Evolutionary conservation across 2,329 filamentous ascomycete species (phyloP), one percentile per base, ranked within the genome.

Genomic region (Cladosporium halotolerans): DNA sequence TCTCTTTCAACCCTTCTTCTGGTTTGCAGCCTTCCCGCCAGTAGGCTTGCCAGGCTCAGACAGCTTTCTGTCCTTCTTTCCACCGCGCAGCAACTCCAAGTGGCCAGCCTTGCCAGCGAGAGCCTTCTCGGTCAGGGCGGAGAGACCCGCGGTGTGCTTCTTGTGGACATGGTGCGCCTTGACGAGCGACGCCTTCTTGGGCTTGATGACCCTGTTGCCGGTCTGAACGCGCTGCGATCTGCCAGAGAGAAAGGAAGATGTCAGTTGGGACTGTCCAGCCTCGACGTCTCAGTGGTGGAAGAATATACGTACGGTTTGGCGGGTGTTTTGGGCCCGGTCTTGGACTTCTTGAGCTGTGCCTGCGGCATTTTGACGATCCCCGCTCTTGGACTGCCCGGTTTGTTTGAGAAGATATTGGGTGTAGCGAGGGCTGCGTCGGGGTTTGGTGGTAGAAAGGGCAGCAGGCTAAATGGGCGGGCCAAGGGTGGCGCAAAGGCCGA

Each of bases 31-130:
- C 23, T 41, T 32, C 10, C 46, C 46, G 23, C 46, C 46, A 7
- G 46, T 49, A 31, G 48, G 48, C 32, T 51, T 44, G 28, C 48
- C 48, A 28, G 48, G 14, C 5, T 43, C 19, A 16, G 48, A 51
- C 48, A 43, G 32, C 58, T 68, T 67, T 55, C 56, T 75, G 56
- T 80, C 76, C 69, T 80, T 84, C 77, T 85, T 86, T 10, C 83
- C 84, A 2, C 83, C 83, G 54, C 76, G 76, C 63, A 88, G 67
- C 63, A 88, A 65, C 68, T 89, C 85, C 63, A 88, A 63, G 75
- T 89, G 85, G 11, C 85, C 85, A 4, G 84, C 85, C 63, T 81
- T 81, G 57, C 81, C 74, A 10, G 84, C 85, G 9, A 88, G 74
- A 57, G 76, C 79, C 56, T 79, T 79, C 65, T 89, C 85, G n/a